Evolutionary conservation across 768 basidiomycete species (phyloP), one percentile per base, ranked within the genome.

Genomic region (Suillus sp.): DNA sequence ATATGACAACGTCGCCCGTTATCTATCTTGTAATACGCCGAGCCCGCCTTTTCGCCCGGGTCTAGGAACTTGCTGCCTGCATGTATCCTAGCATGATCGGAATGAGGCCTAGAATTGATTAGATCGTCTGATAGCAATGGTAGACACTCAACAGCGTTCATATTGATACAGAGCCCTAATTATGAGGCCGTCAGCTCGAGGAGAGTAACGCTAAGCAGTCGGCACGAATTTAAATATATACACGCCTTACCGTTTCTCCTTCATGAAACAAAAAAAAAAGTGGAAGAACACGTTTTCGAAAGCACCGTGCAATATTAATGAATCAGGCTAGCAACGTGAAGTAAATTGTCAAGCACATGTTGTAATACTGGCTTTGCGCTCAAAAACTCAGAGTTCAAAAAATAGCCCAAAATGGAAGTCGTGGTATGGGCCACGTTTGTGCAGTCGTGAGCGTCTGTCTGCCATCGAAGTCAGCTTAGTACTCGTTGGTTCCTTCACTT

Each of bases 401-500:
- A 37, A 38, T 25, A 2, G 25, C 61, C 57, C 7, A 32, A 62
- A 59, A 62, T 45, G 57, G 61, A 20, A 62, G 20, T 45, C 6
- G 6, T 60, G n/a, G 40, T 32, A 40, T 42, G n/a, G 61, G 22
- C 27, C 56, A 38, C 37, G 56, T 57, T 38, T 40, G 27, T 20
- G 1, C 6, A n/a, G n/a, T 11, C 25, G 56, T 40, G 56, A 57
- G 32, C 56, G 56, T 57, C 35, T 37, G n/a, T 32, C 32, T 34
- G 35, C 32, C 10, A 22, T 13, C 32, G n/a, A n/a, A n/a, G 45
- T n/a, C 25, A 20, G 30, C 18, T 11, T 32, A 32, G 30, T 32
- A 13, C 9, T 32, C 4, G 20, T 53, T 53, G 6, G 30, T n/a
- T 53, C 25, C 56, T 40, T 57, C 3, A 40, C 22, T 27, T 13